Evolutionary conservation across 257 asterid species (phyloP).

Genomic region (Striga asiatica): DNA sequence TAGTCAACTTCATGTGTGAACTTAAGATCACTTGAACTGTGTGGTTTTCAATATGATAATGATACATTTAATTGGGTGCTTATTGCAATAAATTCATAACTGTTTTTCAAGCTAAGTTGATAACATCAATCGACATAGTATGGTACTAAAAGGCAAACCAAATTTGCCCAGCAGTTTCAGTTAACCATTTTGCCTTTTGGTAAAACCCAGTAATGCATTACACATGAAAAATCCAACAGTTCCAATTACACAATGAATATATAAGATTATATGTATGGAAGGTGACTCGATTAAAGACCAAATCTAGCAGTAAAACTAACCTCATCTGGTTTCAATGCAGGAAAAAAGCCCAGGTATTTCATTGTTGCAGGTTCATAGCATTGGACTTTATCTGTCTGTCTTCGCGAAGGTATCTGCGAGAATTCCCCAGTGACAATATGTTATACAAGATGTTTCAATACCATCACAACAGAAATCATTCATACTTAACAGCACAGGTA

Average conservation of each 20-base stretch:
- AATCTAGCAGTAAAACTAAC: conserved; percentile 29
- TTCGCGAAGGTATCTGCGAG: conserved; percentile 84
- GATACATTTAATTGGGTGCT: conserved; percentile 2
- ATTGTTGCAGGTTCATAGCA: conserved; percentile 99
- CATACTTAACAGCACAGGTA: conserved; percentile 8
- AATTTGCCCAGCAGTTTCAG: not conserved
- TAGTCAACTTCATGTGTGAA: not conserved
- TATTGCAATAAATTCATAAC: not conserved
- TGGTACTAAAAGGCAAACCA: conserved; percentile 6
- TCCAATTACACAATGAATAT: not conserved
- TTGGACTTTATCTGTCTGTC: conserved; percentile 90
- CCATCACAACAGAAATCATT: not conserved
- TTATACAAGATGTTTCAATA: conserved; percentile 11
- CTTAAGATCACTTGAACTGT: not conserved
- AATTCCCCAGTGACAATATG: conserved; percentile 11
- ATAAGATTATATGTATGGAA: not conserved
- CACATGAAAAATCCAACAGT: not conserved
- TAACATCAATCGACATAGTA: not conserved
- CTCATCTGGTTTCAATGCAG: conserved; percentile 87
- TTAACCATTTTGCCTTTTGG: not conserved
- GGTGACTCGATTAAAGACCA: not conserved
- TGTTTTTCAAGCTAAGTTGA: not conserved
- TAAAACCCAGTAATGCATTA: not conserved
- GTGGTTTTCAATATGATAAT: conserved; percentile 1
- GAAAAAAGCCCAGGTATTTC: conserved; percentile 83